Percentiles rank a stretch among this genome's conserved stretches.
These are phyloP conservation scores for Alternaria novae-zelandiae DNA, from an alignment of 2,329 filamentous ascomycete species.

Conservation along the genomic window DNA sequence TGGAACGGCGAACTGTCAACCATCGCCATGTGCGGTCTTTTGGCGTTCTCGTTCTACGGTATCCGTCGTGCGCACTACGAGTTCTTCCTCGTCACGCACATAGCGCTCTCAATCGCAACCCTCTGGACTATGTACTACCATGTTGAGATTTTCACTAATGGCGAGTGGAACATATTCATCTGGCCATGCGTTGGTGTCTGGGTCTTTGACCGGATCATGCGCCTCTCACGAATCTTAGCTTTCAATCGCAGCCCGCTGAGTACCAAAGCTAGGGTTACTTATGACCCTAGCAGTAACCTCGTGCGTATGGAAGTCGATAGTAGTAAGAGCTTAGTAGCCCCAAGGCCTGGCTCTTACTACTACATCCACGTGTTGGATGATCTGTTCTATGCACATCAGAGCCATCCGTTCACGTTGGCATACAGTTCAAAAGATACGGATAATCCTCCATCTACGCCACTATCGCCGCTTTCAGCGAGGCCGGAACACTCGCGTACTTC, in stretches of 20 bases:
- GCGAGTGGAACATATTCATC: constrained; percentile 57
- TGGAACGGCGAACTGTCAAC: constrained; percentile 56
- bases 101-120: constrained; percentile 51
- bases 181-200: constrained; percentile 60
- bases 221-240: constrained; percentile 53
- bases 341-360: constrained; percentile 58
- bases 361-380: constrained; percentile 56
- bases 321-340: constrained; percentile 39
- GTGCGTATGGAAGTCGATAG: constrained; percentile 56
- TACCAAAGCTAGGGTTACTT: constrained; percentile 51
- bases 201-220: constrained; percentile 57
- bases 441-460: neutral
- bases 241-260: constrained; percentile 50
- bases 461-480: constrained; percentile 17
- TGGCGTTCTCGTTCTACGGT: constrained; percentile 59
- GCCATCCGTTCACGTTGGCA: constrained; percentile 56
- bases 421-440: constrained; percentile 19
- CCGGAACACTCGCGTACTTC: constrained; percentile 10
- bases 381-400: constrained; percentile 55
- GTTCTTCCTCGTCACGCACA: constrained; percentile 52
- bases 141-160: constrained; percentile 58
- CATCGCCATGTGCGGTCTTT: constrained; percentile 52
- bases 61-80: constrained; percentile 59
- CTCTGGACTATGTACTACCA: constrained; percentile 61
- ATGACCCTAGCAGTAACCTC: constrained; percentile 54